Evolutionary conservation across 768 basidiomycete species (phyloP).

Genomic region (Hortiboletus campestris): DNA sequence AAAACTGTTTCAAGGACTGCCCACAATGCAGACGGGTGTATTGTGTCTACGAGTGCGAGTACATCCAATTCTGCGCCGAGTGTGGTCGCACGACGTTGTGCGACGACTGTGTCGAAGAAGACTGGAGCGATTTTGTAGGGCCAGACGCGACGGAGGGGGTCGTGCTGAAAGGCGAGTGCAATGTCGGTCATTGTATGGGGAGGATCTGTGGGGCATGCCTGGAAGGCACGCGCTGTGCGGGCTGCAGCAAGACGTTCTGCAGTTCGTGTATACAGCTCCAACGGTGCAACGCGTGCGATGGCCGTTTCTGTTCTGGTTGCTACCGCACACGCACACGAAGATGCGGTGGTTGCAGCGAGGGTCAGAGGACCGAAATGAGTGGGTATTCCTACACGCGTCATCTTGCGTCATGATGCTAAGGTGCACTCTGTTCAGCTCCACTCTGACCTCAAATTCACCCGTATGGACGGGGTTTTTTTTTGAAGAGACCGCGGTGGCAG

Average conservation of each 20-base stretch:
- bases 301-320: constrained; percentile 9
- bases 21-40: constrained; percentile 17
- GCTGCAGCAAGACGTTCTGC: constrained; percentile 15
- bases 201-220: constrained; percentile 14
- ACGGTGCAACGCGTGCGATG: constrained; percentile 4
- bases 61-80: constrained; percentile 21
- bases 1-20: constrained; percentile 13
- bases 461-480: no score
- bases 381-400: not conserved
- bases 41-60: constrained; percentile 21
- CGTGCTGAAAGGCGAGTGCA: constrained; percentile 1
- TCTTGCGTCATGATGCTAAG: not conserved
- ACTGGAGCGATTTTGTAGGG: not conserved
- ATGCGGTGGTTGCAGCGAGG: constrained; percentile 1
- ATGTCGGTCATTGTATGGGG: not conserved
- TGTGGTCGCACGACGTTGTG: constrained; percentile 22
- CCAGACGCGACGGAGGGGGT: constrained; percentile 12
- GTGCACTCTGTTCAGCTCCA: not conserved
- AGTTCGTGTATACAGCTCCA: constrained; percentile 8
- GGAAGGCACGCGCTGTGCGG: constrained; percentile 8
- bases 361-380: not conserved
- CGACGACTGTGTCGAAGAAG: constrained; percentile 28
- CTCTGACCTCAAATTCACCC: not conserved
- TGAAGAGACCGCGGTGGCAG: not conserved
- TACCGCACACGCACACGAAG: not conserved